A percentile compares a stretch with the other conserved stretches of the same genome.
Conservation (phyloP, 2,329 filamentous ascomycete species). For the Colletotrichum euphorbiae region DNA sequence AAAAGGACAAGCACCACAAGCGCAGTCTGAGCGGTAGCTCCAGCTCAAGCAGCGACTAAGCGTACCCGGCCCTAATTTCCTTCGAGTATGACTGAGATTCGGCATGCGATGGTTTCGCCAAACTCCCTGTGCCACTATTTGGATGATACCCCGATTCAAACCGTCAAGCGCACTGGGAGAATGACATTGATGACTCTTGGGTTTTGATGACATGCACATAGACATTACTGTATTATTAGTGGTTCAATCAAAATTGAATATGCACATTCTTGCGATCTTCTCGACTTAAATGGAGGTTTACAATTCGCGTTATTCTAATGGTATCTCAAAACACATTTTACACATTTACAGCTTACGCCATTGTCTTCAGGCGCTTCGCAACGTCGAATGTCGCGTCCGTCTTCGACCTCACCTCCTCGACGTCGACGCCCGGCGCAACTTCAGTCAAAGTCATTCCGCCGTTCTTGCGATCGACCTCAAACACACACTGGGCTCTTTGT, state of each 20-base stretch:
- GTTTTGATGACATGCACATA: slow-evolving; percentile 13
- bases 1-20: slow-evolving; percentile 42
- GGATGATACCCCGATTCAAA: slow-evolving; percentile 25
- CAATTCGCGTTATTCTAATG: slow-evolving; percentile 2
- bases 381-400: slow-evolving; percentile 77
- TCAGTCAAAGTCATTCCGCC: slow-evolving; percentile 76
- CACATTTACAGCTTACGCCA: slow-evolving; percentile 49
- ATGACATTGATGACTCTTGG: slow-evolving; percentile 2
- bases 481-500: slow-evolving; percentile 67
- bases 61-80: background rate
- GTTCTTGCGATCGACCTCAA: slow-evolving; percentile 72
- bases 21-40: slow-evolving; percentile 36
- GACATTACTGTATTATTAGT: slow-evolving; percentile 24
- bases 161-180: slow-evolving; percentile 10
- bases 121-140: background rate
- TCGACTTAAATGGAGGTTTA: background rate
- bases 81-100: background rate
- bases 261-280: too few relatives aligned
- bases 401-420: slow-evolving; percentile 77
- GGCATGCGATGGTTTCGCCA: background rate
- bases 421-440: slow-evolving; percentile 73
- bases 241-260: background rate
- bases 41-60: slow-evolving; percentile 32
- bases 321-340: background rate
- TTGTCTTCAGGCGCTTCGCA: slow-evolving; percentile 65